phyloP scores from a whole-genome alignment of 1,284 basidiomycete genomes.

The Leccinum solheimii region DNA sequence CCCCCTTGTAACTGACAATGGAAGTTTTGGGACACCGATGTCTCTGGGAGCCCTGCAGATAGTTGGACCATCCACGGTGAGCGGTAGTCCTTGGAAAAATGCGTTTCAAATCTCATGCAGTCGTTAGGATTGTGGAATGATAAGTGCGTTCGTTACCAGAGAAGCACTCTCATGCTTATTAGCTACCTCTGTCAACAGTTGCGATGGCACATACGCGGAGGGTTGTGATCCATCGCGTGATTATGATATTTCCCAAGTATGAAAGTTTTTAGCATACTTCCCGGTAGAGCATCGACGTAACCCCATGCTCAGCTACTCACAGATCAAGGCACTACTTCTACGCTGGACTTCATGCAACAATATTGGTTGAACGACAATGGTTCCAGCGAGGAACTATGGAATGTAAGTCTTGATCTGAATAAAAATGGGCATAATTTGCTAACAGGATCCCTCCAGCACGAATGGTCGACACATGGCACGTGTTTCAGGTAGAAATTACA shows the following conservation, averaged over 20 bases:
- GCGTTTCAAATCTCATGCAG: slow-evolving; percentile 6
- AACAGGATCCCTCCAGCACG: slow-evolving; percentile 46
- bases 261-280: slow-evolving; percentile 17
- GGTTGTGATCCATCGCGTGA: slow-evolving; percentile 70
- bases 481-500: slow-evolving; percentile 54
- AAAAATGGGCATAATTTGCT: slow-evolving; percentile 2
- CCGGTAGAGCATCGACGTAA: neutral
- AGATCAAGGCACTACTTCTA: slow-evolving; percentile 56
- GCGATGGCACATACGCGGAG: slow-evolving; percentile 62
- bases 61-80: slow-evolving; percentile 78
- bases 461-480: slow-evolving; percentile 75
- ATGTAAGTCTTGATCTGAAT: slow-evolving; percentile 43
- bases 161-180: slow-evolving; percentile 1
- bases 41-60: slow-evolving; percentile 61
- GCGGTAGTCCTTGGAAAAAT: slow-evolving; percentile 16
- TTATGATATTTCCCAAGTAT: slow-evolving; percentile 53
- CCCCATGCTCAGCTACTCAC: slow-evolving; percentile 51
- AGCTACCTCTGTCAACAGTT: slow-evolving; percentile 41
- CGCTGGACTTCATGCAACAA: slow-evolving; percentile 69
- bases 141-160: slow-evolving; percentile 44
- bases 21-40: slow-evolving; percentile 66
- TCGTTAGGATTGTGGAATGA: slow-evolving; percentile 67
- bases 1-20: neutral
- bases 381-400: slow-evolving; percentile 66
- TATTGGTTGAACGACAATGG: slow-evolving; percentile 69